These are phyloP conservation scores for Phytophthora vignae DNA, from an alignment of 352 stramenopile genomes.

Conservation along the genomic window DNA sequence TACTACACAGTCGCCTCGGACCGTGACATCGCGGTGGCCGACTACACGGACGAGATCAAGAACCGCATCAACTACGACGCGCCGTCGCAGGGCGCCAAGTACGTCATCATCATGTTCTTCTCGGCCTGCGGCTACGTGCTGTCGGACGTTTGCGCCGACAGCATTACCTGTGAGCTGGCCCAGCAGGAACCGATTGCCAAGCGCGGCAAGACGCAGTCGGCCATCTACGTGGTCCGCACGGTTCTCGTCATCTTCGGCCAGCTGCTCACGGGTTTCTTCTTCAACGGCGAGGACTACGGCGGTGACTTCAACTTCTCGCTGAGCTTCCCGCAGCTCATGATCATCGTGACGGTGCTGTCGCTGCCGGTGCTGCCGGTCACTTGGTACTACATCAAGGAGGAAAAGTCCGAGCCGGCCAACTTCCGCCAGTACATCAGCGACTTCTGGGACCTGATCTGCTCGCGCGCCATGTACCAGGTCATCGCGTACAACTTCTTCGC, in stretches of 20 bases:
- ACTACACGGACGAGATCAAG: conserved; percentile 39
- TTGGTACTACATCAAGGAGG: conserved; percentile 46
- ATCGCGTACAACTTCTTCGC: conserved; percentile 46
- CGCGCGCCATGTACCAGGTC: conserved; percentile 49
- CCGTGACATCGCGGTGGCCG: conserved; percentile 17
- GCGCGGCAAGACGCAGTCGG: conserved; percentile 51
- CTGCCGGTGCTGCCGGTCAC: conserved; percentile 40
- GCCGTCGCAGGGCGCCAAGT: conserved; percentile 48
- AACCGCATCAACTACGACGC: conserved; percentile 47
- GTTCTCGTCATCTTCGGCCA: conserved; percentile 43
- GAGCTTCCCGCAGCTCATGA: conserved; percentile 60
- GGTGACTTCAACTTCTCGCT: conserved; percentile 62
- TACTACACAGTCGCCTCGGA: conserved; percentile 50
- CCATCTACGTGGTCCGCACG: conserved; percentile 57
- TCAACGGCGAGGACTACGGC: conserved; percentile 69
- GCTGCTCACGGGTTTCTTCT: conserved; percentile 48
- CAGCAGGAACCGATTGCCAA: conserved; percentile 52
- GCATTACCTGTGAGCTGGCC: conserved; percentile 51
- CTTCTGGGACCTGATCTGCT: conserved; percentile 42
- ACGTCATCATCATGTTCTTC: conserved; percentile 78
- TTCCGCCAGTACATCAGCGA: conserved; percentile 36
- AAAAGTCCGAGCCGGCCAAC: conserved; percentile 30
- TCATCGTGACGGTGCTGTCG: conserved; percentile 41
- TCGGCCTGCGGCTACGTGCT: conserved; percentile 79
- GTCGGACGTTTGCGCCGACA: conserved; percentile 78